These are phyloP conservation scores for Aspergillus felis DNA, from an alignment of 2,329 filamentous ascomycete species.

Conservation along the genomic window DNA sequence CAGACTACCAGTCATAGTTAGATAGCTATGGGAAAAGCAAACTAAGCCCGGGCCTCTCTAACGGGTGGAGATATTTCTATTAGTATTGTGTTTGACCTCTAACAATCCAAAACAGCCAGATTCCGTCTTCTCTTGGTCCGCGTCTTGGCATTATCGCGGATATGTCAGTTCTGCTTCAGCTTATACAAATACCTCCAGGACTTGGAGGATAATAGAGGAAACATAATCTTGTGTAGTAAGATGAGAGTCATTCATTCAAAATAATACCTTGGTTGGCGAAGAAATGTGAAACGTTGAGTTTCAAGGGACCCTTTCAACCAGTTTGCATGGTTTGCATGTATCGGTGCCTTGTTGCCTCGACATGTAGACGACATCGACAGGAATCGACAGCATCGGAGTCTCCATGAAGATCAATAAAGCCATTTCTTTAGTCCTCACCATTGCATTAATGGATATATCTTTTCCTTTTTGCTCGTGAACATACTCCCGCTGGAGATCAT, in stretches of 20 bases:
- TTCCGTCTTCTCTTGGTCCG: slow-evolving; percentile 4
- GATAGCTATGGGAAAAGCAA: slow-evolving; percentile 5
- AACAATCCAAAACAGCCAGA: slow-evolving; percentile 5
- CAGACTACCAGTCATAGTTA: background rate
- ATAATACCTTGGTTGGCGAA: background rate
- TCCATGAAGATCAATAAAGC: background rate
- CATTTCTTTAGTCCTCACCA: background rate
- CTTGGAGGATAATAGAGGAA: background rate
- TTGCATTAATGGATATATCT: background rate
- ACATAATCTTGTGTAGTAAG: background rate
- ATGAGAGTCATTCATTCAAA: background rate
- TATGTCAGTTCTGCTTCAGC: background rate
- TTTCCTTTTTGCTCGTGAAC: background rate
- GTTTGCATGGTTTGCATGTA: slow-evolving; percentile 1
- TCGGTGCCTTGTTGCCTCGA: background rate
- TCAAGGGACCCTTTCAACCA: background rate
- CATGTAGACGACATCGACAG: background rate
- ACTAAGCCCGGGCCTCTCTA: slow-evolving; percentile 4
- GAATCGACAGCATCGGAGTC: background rate
- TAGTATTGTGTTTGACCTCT: slow-evolving; percentile 10
- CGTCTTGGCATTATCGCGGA: slow-evolving; percentile 8
- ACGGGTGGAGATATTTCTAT: slow-evolving; percentile 12
- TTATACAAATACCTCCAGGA: background rate
- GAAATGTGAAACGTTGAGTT: too few relatives aligned
- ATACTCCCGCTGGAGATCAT: background rate